Percentiles rank a stretch among this genome's conserved stretches.
These are phyloP conservation scores for Stachybotrys chlorohalonatus DNA, from an alignment of 2,329 filamentous ascomycete species.

Conservation along the genomic window DNA sequence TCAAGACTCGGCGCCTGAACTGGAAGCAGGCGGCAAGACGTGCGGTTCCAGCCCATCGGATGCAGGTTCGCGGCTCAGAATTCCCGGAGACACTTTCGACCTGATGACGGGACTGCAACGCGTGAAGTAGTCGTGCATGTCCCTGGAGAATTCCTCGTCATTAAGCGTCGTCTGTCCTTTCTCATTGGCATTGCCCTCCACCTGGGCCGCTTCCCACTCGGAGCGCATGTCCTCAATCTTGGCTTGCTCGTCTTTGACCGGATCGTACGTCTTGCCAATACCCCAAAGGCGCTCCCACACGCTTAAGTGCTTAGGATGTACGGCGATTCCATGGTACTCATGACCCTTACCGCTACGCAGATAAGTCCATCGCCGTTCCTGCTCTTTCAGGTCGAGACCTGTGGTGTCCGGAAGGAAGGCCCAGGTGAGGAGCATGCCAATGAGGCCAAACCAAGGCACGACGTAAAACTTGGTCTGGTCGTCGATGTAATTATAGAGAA, in stretches of 20 bases:
- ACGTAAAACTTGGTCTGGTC: constrained; percentile 80
- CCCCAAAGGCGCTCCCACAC: constrained; percentile 78
- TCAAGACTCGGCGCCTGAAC: neutral
- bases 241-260: constrained; percentile 70
- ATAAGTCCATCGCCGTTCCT: constrained; percentile 87
- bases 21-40: neutral
- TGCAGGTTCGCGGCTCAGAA: constrained; percentile 18
- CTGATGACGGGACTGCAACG: constrained; percentile 21
- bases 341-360: constrained; percentile 67
- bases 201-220: constrained; percentile 49
- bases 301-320: constrained; percentile 82
- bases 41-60: neutral
- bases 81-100: neutral
- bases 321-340: constrained; percentile 88
- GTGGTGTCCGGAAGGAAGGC: constrained; percentile 95
- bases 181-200: constrained; percentile 29
- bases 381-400: constrained; percentile 91
- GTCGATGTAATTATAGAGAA: constrained; percentile 93
- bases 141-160: constrained; percentile 41
- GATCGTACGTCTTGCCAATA: constrained; percentile 73
- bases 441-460: constrained; percentile 91
- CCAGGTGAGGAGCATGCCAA: constrained; percentile 72
- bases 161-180: constrained; percentile 34
- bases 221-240: constrained; percentile 74
- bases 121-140: constrained; percentile 47